Evolutionary conservation across 331 rosid species (phyloP).

Genomic region (Pyracantha coccinea): DNA sequence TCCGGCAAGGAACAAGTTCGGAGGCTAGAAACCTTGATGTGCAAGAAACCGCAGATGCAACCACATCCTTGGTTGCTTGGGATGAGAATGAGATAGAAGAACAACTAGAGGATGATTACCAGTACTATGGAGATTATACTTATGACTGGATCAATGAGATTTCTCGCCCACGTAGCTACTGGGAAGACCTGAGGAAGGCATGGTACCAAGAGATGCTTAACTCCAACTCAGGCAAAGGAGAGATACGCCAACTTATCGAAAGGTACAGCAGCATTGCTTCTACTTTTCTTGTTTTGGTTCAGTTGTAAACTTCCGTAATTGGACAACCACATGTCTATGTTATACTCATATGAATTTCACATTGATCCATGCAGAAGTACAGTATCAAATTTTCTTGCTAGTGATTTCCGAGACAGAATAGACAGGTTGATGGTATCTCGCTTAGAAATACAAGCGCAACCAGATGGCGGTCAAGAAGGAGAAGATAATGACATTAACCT

Average conservation of each 20-base stretch:
- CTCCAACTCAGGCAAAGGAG: conserved; percentile 45
- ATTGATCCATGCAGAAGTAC: conserved; percentile 46
- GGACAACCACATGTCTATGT: not conserved
- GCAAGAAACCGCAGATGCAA: conserved; percentile 26
- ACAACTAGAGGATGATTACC: conserved; percentile 22
- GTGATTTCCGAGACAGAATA: conserved; percentile 64
- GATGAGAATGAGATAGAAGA: conserved; percentile 26
- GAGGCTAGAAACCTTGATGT: conserved; percentile 8
- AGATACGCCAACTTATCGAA: conserved; percentile 63
- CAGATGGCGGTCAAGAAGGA: conserved; percentile 11
- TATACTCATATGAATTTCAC: conserved; percentile 4
- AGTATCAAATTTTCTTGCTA: conserved; percentile 63
- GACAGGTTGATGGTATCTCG: conserved; percentile 64
- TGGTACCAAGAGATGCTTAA: conserved; percentile 81
- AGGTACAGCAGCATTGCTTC: conserved; percentile 30
- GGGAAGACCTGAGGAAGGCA: conserved; percentile 76
- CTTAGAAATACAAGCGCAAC: conserved; percentile 28
- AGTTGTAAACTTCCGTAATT: not conserved
- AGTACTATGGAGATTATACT: conserved; percentile 24
- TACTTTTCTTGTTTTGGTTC: not conserved
- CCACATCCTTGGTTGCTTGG: conserved; percentile 19
- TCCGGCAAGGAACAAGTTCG: conserved; percentile 17
- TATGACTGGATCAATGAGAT: conserved; percentile 68
- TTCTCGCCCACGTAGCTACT: conserved; percentile 77
- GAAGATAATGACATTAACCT: conserved; percentile 14